Evolutionary conservation across 2,329 filamentous ascomycete genomes (phyloP), one percentile per base, ranked within the genome.

Genomic region (Pestalotiopsis sp.): DNA sequence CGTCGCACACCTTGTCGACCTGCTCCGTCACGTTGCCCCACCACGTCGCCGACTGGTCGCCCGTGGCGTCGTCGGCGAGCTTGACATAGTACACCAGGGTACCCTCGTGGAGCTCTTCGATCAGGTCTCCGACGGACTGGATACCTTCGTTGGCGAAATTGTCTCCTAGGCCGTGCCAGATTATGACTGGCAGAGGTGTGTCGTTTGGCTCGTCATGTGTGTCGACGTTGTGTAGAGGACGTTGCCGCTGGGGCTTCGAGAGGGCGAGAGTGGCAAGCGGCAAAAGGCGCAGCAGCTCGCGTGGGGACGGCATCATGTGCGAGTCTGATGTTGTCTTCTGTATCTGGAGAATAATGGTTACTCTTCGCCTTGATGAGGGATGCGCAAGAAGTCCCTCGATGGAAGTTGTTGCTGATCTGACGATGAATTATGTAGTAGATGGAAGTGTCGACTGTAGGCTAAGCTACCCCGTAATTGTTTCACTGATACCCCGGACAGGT

Each of bases 101-200:
- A 70, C 93, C 94, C 0, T 94, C 94, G 80, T 97, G 89, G 68
- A 90, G 84, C 64, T 87, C 80, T 69, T 93, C 87, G 72, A 92
- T 92, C 63, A 98, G 86, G n/a, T 86, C 82, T 71, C 89, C 92
- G 40, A 97, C 86, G 66, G 85, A 80, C 73, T 89, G 87, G 67
- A 98, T 86, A 68, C 95, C 94, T 41, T 94, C 91, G 71, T 89
- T 89, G 66, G 89, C 87, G 82, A 91, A 97, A 79, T 91, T 88
- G 81, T 96, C 93, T 75, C 90, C 90, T 12, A 90, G 84, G 31
- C 89, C 96, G 80, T 99, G 96, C 96, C 96, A 99, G 82, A 99
- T 93, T 69, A 99, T 87, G 45, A 99, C 86, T 0, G 96, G 96
- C 38, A 98, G 87, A 3, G 93, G 94, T n/a, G 87, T 90, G 73